Base-by-base conservation (phyloP, 2,329 filamentous ascomycete species). In the Botrytis sinoallii region DNA sequence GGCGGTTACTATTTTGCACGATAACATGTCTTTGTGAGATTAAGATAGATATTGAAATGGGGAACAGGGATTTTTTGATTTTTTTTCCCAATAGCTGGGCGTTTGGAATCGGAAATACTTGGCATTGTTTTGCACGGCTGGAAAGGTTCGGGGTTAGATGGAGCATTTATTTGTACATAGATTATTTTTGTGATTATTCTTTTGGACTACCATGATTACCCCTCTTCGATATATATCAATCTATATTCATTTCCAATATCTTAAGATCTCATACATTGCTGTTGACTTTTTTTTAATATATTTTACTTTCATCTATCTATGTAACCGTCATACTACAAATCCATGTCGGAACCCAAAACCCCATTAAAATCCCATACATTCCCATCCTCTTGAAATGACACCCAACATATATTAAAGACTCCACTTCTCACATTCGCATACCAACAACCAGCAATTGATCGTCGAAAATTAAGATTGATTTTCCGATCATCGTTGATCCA, bases 1-100 rank as follows among this genome's bases (percentile, higher is more conserved):
- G 80, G 88, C 86, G 0, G 84, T 85, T 22, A 68, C 52, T 38
- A 69, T 72, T 25, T 61, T 72, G 63, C 71, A 72, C 46, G 71
- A 72, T 42, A 72, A 72, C 22, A 72, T 72, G 71, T 68, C 63
- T 18, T 69, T 72, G 63, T 72, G 61, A 64, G 38, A 32, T 44
- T 64, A 22, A 25, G 59, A 14, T n/a, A n/a, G 32, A 18, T 22
- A 38, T 16, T 61, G 22, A 18, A 25, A 16, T n/a, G 12, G 59
- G 16, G n/a, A 63, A 18, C 25, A 14, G 60, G 35, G 38, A 18
- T 29, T 57, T n/a, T n/a, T 42, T 35, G 22, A 22, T n/a, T n/a
- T 63, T 60, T 60, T 18, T 42, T 61, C 7, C 25, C 60, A 63
- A n/a, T n/a, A 63, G 29, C 14, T 16, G 1, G 60, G 60, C 60